Evolutionary conservation across 768 basidiomycete species (phyloP).

Genomic region (Mycena floridula): DNA sequence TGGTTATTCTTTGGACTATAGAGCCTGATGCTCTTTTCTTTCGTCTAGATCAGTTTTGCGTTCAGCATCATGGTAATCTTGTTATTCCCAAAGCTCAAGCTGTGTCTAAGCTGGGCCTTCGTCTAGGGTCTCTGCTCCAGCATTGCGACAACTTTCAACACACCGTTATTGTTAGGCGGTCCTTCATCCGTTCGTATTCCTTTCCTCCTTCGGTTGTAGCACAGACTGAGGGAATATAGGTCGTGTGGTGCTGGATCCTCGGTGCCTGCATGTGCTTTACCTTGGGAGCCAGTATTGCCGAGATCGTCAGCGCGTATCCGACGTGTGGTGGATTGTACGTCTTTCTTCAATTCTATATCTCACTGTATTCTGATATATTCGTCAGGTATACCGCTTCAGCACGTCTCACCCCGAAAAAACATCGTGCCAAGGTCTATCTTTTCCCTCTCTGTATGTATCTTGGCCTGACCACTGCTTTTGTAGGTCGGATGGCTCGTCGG

Average conservation of each 20-base stretch:
- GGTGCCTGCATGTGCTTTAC: constrained; percentile 71
- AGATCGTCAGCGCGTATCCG: constrained; percentile 72
- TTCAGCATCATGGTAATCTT: constrained; percentile 65
- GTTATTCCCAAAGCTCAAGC: neutral
- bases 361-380: neutral
- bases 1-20: neutral
- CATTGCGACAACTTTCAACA: constrained; percentile 75
- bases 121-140: constrained; percentile 61
- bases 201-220: neutral
- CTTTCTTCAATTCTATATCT: neutral
- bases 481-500: constrained; percentile 75
- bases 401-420: constrained; percentile 56
- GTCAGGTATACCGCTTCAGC: constrained; percentile 77
- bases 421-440: constrained; percentile 46
- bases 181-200: constrained; percentile 50
- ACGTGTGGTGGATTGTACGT: constrained; percentile 68
- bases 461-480: neutral
- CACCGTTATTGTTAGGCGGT: constrained; percentile 62
- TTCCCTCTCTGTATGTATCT: neutral
- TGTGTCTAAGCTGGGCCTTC: constrained; percentile 1
- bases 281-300: constrained; percentile 66
- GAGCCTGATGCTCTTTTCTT: neutral
- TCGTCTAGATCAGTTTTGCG: constrained; percentile 58
- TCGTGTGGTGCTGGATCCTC: constrained; percentile 72
- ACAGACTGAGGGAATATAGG: constrained; percentile 22